Base-by-base conservation (phyloP, 2,329 filamentous ascomycete species). In the Zymoseptoria crescenta region DNA sequence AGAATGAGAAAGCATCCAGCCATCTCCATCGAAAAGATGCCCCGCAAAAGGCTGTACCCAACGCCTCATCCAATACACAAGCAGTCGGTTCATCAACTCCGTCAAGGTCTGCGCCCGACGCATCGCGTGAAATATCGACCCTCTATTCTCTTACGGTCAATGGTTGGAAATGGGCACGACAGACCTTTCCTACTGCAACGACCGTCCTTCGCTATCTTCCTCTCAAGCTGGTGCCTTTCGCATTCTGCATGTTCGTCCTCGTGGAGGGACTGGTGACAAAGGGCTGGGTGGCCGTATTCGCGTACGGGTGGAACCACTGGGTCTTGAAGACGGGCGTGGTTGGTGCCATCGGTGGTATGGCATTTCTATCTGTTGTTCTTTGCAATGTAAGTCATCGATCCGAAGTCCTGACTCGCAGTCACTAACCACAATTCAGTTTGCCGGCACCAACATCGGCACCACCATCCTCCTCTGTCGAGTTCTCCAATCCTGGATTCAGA, bases 401-500 rank as follows among this genome's bases (percentile, higher is more conserved):
- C 45, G 6, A 1, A 45, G 3, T 6, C 9, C 49, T 9, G 7
- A 54, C 28, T 16, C 53, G 19, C 30, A 50, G 48, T 30, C 58
- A 51, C 59, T 69, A 58, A 70, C 50, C 13, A 24, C 6, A 30
- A 24, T 27, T 10, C 62, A 89, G 86, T 90, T 89, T 65, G 85
- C 87, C 0, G 87, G 87, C 19, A 90, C 87, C 1, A 90, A 90
- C 64, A 90, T 90, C 55, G 87, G 87, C 41, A 88, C 87, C 0
- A 87, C 87, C 0, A 90, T 91, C 67, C 81, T 90, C 0, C 77
- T 90, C 1, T 88, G 82, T 7, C 84, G 87, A 2, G 81, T 89
- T 7, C 82, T 90, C 10, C 87, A 90, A 69, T 75, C 82, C 0
- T 90, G 87, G 87, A 75, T 82, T 62, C 67, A 74, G 1, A 87